Percentiles rank a stretch among this genome's conserved stretches.
phyloP scores from a whole-genome alignment of 768 basidiomycete genomes.

The Panaeolus cyanescens region DNA sequence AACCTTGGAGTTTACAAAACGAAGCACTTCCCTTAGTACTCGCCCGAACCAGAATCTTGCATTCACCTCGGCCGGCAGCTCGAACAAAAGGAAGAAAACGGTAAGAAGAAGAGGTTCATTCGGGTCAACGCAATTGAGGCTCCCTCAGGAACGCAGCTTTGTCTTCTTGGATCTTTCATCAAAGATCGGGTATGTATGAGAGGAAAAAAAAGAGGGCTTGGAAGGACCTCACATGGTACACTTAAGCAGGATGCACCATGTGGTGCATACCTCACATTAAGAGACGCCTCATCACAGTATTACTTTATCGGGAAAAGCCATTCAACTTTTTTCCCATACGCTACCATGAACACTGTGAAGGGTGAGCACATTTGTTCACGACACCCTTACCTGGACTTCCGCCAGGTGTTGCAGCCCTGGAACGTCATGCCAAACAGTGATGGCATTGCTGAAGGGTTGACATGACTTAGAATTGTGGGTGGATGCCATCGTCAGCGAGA shows the following conservation, averaged over 20 bases:
- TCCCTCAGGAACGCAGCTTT: not conserved
- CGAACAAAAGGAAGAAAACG: not conserved
- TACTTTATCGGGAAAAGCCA: not conserved
- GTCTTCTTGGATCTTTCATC: constrained; percentile 1
- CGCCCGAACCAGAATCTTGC: not conserved
- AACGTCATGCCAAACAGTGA: not conserved
- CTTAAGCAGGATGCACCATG: not conserved
- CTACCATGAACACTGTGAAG: not conserved
- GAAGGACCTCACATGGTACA: constrained; percentile 2
- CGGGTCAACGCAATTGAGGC: not conserved
- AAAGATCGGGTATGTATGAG: not conserved
- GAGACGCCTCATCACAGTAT: not conserved
- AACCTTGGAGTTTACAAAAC: not conserved
- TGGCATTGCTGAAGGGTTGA: not conserved
- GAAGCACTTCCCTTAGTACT: not conserved
- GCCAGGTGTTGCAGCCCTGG: not conserved
- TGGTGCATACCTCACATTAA: not conserved
- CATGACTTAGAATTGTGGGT: not conserved
- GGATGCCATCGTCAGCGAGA: not conserved
- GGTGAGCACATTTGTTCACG: not conserved
- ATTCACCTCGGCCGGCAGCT: not conserved
- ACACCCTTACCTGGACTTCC: not conserved
- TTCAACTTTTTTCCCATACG: constrained; percentile 4
- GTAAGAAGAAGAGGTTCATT: not conserved
- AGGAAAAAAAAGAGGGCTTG: not conserved